Conservation (phyloP, 2,329 filamentous ascomycete genomes). For the Claviceps sp. region DNA sequence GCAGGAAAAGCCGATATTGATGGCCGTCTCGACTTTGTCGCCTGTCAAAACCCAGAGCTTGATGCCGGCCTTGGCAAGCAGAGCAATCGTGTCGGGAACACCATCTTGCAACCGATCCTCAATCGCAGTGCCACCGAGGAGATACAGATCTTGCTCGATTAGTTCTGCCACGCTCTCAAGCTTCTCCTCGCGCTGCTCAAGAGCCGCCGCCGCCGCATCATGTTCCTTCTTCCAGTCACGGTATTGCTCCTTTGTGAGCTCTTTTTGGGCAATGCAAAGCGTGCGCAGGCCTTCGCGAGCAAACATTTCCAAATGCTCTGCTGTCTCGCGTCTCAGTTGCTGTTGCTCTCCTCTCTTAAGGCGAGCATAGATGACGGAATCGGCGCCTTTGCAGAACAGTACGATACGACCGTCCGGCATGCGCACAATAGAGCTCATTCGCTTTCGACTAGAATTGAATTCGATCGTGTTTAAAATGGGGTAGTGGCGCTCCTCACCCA, state of each 20-base stretch:
- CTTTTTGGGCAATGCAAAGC: constrained; percentile 78
- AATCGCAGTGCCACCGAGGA: constrained; percentile 90
- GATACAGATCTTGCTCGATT: constrained; percentile 79
- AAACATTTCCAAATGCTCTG: constrained; percentile 93
- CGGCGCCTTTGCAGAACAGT: constrained; percentile 93
- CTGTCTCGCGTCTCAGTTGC: constrained; percentile 70
- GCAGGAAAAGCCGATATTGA: constrained; percentile 99
- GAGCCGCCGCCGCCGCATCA: constrained; percentile 70
- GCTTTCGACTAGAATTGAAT: constrained; percentile 92
- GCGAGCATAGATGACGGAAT: constrained; percentile 92
- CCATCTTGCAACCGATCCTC: constrained; percentile 95
- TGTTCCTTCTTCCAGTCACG: constrained; percentile 73
- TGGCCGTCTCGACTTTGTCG: constrained; percentile 97
- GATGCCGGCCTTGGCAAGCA: constrained; percentile 86
- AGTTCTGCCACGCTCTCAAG: constrained; percentile 77
- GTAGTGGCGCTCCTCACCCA: constrained; percentile 76
- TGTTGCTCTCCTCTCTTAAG: constrained; percentile 74
- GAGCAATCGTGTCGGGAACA: constrained; percentile 85
- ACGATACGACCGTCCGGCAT: constrained; percentile 88
- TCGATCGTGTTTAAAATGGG: constrained; percentile 88
- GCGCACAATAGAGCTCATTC: constrained; percentile 92
- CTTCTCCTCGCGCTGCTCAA: constrained; percentile 83
- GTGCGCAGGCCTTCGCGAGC: constrained; percentile 90
- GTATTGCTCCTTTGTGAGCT: constrained; percentile 74
- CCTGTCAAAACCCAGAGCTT: constrained; percentile 98